Conservation (phyloP, 768 basidiomycete genomes). For the Hericium erinaceus region DNA sequence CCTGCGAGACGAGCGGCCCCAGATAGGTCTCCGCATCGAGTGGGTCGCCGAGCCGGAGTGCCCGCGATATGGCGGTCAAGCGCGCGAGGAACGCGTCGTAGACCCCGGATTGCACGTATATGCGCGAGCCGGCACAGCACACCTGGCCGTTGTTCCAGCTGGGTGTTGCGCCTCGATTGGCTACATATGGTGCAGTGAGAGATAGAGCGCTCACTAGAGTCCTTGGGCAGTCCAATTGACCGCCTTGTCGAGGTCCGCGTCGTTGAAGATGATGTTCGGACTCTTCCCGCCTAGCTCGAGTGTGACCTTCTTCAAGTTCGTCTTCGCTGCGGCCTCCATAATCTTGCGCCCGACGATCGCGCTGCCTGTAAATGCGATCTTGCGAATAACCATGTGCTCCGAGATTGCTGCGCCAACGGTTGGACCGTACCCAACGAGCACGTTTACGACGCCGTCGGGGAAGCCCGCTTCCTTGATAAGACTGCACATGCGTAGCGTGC, state of each 20-base stretch:
- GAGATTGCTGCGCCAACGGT: constrained; percentile 50
- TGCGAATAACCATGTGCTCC: constrained; percentile 47
- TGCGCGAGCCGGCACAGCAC: constrained; percentile 76
- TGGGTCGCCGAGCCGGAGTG: constrained; percentile 61
- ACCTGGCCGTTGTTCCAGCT: constrained; percentile 62
- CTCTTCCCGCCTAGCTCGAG: constrained; percentile 73
- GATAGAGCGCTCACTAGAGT: constrained; percentile 26
- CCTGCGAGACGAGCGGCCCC: constrained; percentile 70
- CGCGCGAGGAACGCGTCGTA: constrained; percentile 65
- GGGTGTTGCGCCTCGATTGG: no score
- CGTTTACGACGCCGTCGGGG: constrained; percentile 55
- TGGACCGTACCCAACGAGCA: constrained; percentile 45
- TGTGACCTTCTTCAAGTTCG: constrained; percentile 61
- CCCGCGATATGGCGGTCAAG: constrained; percentile 44
- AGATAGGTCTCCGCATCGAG: constrained; percentile 52
- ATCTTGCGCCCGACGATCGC: constrained; percentile 55
- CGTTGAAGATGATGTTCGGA: constrained; percentile 52
- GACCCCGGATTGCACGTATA: constrained; percentile 68
- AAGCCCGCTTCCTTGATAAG: constrained; percentile 50
- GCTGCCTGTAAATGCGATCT: constrained; percentile 69
- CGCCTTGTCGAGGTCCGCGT: constrained; percentile 49
- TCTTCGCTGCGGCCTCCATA: constrained; percentile 47
- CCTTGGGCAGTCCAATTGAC: constrained; percentile 50
- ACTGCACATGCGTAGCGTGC: constrained; percentile 36
- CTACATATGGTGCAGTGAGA: no score